These are phyloP conservation scores for Hymenoscyphus repandus DNA, from an alignment of 2,329 filamentous ascomycete species.

Conservation along the genomic window DNA sequence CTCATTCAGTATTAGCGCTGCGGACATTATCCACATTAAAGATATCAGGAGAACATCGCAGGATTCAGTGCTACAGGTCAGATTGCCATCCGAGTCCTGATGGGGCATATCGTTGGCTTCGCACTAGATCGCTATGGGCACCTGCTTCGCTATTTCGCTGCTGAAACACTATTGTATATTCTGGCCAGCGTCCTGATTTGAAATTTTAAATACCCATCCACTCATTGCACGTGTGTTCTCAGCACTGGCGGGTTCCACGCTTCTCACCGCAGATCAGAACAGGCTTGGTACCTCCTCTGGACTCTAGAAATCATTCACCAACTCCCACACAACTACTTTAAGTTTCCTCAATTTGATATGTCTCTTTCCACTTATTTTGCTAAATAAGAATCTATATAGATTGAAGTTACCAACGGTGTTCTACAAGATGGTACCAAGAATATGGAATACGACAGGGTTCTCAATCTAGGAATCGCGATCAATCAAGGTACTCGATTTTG, in stretches of 20 bases:
- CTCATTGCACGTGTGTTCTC: background rate
- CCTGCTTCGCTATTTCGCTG: too few relatives aligned
- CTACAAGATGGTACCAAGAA: background rate
- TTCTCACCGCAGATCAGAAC: background rate
- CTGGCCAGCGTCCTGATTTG: too few relatives aligned
- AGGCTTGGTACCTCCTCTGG: background rate
- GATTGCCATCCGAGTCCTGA: too few relatives aligned
- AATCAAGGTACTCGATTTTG: too few relatives aligned
- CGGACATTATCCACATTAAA: background rate
- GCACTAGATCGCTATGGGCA: too few relatives aligned
- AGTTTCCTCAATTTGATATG: too few relatives aligned
- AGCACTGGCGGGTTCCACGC: background rate
- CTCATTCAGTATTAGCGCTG: too few relatives aligned
- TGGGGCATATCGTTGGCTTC: too few relatives aligned
- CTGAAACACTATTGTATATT: too few relatives aligned
- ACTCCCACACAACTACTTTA: background rate
- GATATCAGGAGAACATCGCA: too few relatives aligned
- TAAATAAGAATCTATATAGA: background rate
- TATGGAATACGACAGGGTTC: background rate
- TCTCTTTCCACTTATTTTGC: too few relatives aligned
- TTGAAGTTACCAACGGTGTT: background rate
- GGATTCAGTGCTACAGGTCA: too few relatives aligned
- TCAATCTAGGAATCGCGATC: background rate
- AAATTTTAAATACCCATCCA: background rate
- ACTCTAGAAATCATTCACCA: background rate